These are phyloP conservation scores for Myrica gale DNA, from an alignment of 306 rosid genomes.

Conservation along the genomic window DNA sequence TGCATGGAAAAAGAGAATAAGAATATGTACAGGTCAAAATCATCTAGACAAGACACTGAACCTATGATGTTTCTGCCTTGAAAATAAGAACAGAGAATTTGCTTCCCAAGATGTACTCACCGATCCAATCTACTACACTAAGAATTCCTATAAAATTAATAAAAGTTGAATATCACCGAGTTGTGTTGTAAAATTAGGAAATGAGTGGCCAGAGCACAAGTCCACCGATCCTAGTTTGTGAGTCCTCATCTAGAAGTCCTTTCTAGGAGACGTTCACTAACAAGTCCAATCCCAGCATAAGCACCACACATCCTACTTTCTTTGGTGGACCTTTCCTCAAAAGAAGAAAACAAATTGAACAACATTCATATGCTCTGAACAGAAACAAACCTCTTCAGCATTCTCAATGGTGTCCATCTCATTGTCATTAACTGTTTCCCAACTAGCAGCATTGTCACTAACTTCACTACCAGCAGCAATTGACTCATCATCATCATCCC, in stretches of 20 bases:
- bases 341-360: conserved; percentile 19
- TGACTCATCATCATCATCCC: conserved; percentile 95
- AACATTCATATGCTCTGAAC: conserved; percentile 26
- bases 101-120: conserved; percentile 9
- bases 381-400: conserved; percentile 64
- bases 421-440: conserved; percentile 95
- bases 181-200: neutral
- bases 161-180: neutral
- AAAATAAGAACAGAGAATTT: conserved; percentile 7
- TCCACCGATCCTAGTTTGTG: neutral
- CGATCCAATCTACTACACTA: conserved; percentile 4
- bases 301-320: conserved; percentile 6
- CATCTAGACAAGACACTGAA: conserved; percentile 22
- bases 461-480: conserved; percentile 84
- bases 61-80: conserved; percentile 18
- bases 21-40: neutral
- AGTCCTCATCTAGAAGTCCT: neutral
- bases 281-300: neutral
- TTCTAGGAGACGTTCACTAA: neutral
- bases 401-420: conserved; percentile 59
- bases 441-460: conserved; percentile 87
- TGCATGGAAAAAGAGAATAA: conserved; percentile 14
- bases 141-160: neutral
- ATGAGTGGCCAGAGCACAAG: neutral
- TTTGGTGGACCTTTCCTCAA: conserved; percentile 25